Conservation (phyloP, 176 grass and related monocot genomes). For the Hordeum vulgare region MorexV3_pseudomolecules_assembly NC_058520.1:181230762-181231261, state of each 20-base stretch:
- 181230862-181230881: background rate
- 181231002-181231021: conserved; percentile 27
- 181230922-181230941: conserved; percentile 25
- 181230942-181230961: background rate
- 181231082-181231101: too few relatives aligned
- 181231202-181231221: too few relatives aligned
- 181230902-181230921: conserved; percentile 2
- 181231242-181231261: too few relatives aligned
- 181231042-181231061: too few relatives aligned
- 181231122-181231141: too few relatives aligned
- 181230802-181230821: background rate
- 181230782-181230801: background rate
- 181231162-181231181: too few relatives aligned
- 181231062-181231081: too few relatives aligned
- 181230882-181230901: background rate
- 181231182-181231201: too few relatives aligned
- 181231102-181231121: too few relatives aligned
- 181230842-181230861: background rate
- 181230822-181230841: too few relatives aligned
- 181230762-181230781: background rate
- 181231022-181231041: background rate
- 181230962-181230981: background rate
- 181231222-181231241: too few relatives aligned
- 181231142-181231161: too few relatives aligned
- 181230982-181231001: conserved; percentile 6